Base-by-base conservation (phyloP, 2,329 filamentous ascomycete species). In the Thermothelomyces thermophilus region DNA sequence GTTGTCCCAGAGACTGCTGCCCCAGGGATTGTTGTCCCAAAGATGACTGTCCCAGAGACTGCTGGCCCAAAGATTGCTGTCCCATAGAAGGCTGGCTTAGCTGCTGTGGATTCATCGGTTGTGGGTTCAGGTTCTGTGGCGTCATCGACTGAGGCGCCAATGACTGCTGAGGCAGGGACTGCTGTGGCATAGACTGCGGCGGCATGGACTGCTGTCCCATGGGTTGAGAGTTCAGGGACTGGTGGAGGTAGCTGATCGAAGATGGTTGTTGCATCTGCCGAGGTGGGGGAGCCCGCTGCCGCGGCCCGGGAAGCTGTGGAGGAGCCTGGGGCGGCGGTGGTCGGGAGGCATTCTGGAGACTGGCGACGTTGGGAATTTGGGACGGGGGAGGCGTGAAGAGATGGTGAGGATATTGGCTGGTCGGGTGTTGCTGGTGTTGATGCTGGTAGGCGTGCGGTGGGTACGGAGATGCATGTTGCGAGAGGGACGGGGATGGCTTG, bases 401-500 rank as follows among this genome's bases (percentile, higher is more conserved):
- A 56, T 77, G 75, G 56, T 77, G 75, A 17, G 74, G 64, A 55
- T 78, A 80, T 17, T 69, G 76, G 73, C 51, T 35, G n/a, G 39
- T 30, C 41, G 35, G 35, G 20, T 52, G 50, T 30, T 47, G 49
- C 19, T 42, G 43, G 10, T 39, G 46, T 8, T 62, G 76, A 43
- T 76, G 67, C 48, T 73, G 64, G 62, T 80, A 80, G 52, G 72
- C 28, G 35, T 68, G 46, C 71, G 61, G 35, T 36, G 48, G 44
- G 60, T 80, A 81, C 2, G 76, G 73, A 52, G 76, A 73, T 52
- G 75, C 73, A 59, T 76, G 70, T 56, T 77, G 76, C 55, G 76
- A 62, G 26, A 71, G 71, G 19, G 74, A 73, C 34, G 77, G 73
- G 24, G 77, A 76, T 54, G 76, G 73, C 63, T 80, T 79, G 62